Conservation (phyloP, 345 rosid genomes). For the Aegle marmelos region DNA sequence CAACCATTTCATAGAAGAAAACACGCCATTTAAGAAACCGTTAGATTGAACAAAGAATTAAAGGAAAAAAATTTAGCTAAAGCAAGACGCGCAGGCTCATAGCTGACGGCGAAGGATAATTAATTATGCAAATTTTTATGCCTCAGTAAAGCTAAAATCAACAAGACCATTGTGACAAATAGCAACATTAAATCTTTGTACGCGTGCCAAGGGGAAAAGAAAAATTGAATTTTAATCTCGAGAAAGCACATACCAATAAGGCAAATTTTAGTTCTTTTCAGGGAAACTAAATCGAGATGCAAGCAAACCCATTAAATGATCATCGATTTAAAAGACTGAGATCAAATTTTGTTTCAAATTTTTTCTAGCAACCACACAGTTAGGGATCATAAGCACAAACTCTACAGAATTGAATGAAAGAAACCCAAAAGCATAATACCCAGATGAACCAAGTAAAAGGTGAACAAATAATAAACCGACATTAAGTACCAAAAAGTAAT, state of each 20-base stretch:
- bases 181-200: too few species aligned
- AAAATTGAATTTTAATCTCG: background rate
- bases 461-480: too few species aligned
- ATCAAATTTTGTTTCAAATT: background rate
- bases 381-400: background rate
- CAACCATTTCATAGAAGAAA: background rate
- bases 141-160: background rate
- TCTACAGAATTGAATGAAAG: background rate
- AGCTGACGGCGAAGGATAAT: background rate
- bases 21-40: background rate
- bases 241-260: background rate
- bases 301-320: background rate
- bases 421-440: background rate
- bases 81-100: background rate
- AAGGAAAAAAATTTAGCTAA: background rate
- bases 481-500: background rate
- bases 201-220: background rate
- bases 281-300: background rate
- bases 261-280: background rate
- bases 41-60: background rate
- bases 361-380: background rate
- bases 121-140: background rate
- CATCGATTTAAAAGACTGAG: background rate
- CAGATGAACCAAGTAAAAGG: background rate
- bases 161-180: background rate